phyloP scores from a whole-genome alignment of 345 rosid genomes.

The Gynandropsis gynandra region DNA sequence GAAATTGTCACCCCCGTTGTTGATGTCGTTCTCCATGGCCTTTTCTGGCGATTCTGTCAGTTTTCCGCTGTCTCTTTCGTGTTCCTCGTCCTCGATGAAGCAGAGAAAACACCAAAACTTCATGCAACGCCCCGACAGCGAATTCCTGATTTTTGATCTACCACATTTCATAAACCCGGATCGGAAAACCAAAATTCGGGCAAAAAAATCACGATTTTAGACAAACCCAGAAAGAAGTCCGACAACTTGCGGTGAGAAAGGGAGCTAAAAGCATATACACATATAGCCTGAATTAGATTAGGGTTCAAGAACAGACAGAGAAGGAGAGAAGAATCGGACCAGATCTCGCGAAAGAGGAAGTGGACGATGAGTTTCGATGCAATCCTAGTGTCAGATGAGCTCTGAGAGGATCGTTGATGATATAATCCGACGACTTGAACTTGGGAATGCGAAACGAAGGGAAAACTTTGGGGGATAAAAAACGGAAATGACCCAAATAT shows the following conservation, averaged over 20 bases:
- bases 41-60: conserved; percentile 13
- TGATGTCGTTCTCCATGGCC: conserved; percentile 33
- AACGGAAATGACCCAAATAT: conserved; percentile 16
- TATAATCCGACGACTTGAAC: conserved; percentile 16
- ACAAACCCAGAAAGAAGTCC: conserved; percentile 9
- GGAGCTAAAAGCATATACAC: background rate
- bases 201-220: conserved; percentile 1
- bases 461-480: conserved; percentile 17
- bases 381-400: background rate
- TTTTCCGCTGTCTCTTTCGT: conserved; percentile 22
- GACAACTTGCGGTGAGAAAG: background rate
- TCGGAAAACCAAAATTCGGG: background rate
- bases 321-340: conserved; percentile 15
- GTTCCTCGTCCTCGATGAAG: conserved; percentile 45
- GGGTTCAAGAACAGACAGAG: conserved; percentile 22
- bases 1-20: conserved; percentile 19
- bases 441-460: background rate
- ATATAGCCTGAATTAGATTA: conserved; percentile 14
- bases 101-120: conserved; percentile 79
- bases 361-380: background rate
- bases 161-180: conserved; percentile 24
- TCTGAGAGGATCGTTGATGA: conserved; percentile 6
- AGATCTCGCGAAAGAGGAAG: conserved; percentile 17
- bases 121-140: conserved; percentile 48
- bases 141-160: conserved; percentile 56